Conservation (phyloP, 164 flowering plant genomes). For the Chloranthus sessilifolius region DNA sequence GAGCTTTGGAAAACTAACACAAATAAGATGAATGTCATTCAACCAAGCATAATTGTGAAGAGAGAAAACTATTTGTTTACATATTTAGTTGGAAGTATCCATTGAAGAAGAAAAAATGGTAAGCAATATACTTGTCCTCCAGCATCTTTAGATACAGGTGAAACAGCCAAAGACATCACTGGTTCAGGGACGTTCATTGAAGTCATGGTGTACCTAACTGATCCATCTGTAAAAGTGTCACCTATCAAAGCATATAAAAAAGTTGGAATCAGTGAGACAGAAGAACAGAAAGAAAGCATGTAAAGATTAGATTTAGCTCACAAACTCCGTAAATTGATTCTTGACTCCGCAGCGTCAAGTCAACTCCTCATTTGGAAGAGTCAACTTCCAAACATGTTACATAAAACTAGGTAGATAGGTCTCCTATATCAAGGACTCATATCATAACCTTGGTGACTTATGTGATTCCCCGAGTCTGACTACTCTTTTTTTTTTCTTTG, state of each 20-base stretch:
- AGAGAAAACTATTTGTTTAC: too few relatives aligned
- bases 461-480: too few relatives aligned
- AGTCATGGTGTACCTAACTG: conserved; percentile 95
- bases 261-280: background rate
- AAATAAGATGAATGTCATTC: conserved; percentile 6
- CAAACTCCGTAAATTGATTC: too few relatives aligned
- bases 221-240: conserved; percentile 95
- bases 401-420: too few relatives aligned
- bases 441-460: too few relatives aligned
- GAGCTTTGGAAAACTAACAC: conserved; percentile 90
- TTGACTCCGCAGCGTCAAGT: too few relatives aligned
- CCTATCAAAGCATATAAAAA: conserved; percentile 37
- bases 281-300: background rate
- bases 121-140: conserved; percentile 76
- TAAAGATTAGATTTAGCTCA: background rate
- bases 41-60: too few relatives aligned
- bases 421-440: too few relatives aligned
- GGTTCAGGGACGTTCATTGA: conserved; percentile 99
- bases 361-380: too few relatives aligned
- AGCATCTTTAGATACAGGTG: conserved; percentile 92
- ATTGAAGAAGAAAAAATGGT: background rate
- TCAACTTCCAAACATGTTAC: too few relatives aligned
- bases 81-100: too few relatives aligned
- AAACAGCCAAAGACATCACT: conserved; percentile 97
- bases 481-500: too few relatives aligned